Evolutionary conservation across 2,329 filamentous ascomycete genomes (phyloP).

Genomic region (Rhytidhysteron rufulum): DNA sequence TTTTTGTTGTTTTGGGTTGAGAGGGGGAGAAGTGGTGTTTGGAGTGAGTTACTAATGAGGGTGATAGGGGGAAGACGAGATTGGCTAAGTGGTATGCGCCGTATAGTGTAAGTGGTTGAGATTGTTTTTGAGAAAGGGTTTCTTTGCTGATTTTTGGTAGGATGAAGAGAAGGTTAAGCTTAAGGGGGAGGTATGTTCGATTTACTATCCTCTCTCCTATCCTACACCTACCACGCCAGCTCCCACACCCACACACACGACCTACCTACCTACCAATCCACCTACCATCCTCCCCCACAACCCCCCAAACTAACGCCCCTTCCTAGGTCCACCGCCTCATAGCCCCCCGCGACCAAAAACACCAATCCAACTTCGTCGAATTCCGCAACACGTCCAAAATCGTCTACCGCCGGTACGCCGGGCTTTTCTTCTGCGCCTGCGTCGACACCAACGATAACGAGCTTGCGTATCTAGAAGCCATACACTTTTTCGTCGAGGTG

Average conservation of each 20-base stretch:
- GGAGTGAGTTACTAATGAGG: too few relatives aligned
- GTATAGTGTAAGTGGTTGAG: conserved; percentile 72
- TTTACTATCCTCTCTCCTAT: too few relatives aligned
- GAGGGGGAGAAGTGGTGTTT: too few relatives aligned
- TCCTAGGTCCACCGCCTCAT: conserved; percentile 88
- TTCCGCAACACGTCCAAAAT: conserved; percentile 85
- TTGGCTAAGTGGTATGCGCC: conserved; percentile 99
- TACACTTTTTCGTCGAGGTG: conserved; percentile 99
- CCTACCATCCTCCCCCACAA: not conserved
- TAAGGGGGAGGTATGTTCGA: conserved; percentile 79
- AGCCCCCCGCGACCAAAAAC: conserved; percentile 95
- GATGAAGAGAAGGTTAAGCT: conserved; percentile 99
- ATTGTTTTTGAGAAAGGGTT: too few relatives aligned
- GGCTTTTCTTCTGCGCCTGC: conserved; percentile 98
- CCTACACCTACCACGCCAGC: conserved; percentile 4
- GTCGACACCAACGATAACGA: conserved; percentile 99
- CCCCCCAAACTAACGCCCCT: conserved; percentile 1
- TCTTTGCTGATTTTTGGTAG: conserved; percentile 39
- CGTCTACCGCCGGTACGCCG: conserved; percentile 94
- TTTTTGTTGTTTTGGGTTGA: too few relatives aligned
- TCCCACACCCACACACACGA: conserved; percentile 4
- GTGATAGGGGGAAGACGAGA: conserved; percentile 85
- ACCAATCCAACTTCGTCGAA: conserved; percentile 99
- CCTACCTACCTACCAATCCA: not conserved
- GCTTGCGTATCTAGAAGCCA: conserved; percentile 91